Conservation (phyloP, 1,284 basidiomycete species). For the Leccinum subrobustum region DNA sequence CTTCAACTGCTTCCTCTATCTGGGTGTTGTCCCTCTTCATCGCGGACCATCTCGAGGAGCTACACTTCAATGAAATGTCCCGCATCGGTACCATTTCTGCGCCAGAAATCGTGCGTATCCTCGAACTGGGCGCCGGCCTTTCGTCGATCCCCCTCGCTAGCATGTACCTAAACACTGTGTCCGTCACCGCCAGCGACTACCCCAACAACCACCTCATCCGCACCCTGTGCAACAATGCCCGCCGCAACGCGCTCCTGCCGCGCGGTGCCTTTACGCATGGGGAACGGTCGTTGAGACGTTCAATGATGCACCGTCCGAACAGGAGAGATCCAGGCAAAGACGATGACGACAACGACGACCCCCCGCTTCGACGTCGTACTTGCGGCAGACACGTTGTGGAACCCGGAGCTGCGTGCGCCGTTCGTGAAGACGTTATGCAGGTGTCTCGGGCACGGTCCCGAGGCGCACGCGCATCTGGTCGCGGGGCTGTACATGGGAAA, state of each 20-base stretch:
- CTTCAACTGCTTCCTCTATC: constrained; percentile 70
- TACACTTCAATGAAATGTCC: constrained; percentile 12
- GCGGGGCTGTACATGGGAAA: constrained; percentile 74
- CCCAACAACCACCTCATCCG: constrained; percentile 63
- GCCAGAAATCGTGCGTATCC: constrained; percentile 37
- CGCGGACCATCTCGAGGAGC: constrained; percentile 54
- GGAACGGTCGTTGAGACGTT: constrained; percentile 45
- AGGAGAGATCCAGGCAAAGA: neutral
- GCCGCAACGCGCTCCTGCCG: constrained; percentile 42
- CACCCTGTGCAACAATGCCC: constrained; percentile 57
- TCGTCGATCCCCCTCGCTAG: constrained; percentile 66
- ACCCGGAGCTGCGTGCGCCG: constrained; percentile 51
- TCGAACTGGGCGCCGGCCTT: constrained; percentile 71
- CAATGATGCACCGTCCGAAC: constrained; percentile 17
- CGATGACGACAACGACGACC: neutral
- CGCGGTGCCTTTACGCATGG: constrained; percentile 38
- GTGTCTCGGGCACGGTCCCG: constrained; percentile 42
- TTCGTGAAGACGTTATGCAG: constrained; percentile 52
- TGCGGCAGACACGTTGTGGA: constrained; percentile 77
- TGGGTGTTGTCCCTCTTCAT: constrained; percentile 68
- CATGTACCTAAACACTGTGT: constrained; percentile 35
- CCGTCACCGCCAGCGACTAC: constrained; percentile 64
- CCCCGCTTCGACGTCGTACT: constrained; percentile 59
- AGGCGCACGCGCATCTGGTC: constrained; percentile 51
- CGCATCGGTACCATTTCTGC: neutral